Percentiles rank a stretch among this genome's conserved stretches.
Conservation (phyloP, 1,284 basidiomycete species). For the Sporisorium sorghi region DNA sequence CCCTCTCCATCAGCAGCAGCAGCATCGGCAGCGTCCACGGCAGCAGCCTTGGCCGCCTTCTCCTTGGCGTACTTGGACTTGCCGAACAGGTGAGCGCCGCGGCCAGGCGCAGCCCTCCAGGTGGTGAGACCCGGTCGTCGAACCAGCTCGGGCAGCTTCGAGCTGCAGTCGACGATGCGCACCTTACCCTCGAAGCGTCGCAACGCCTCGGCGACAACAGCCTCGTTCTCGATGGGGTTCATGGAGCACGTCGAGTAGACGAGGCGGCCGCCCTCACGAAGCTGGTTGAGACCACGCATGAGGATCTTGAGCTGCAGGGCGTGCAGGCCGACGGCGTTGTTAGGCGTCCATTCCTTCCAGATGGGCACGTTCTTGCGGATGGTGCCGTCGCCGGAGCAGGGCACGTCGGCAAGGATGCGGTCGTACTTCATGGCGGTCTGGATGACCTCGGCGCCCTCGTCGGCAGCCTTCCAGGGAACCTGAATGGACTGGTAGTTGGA, state of each 20-base stretch:
- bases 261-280: constrained; percentile 86
- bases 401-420: constrained; percentile 94
- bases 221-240: constrained; percentile 97
- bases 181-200: constrained; percentile 74
- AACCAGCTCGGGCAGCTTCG: constrained; percentile 78
- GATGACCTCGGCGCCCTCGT: constrained; percentile 38
- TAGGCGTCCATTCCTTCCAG: constrained; percentile 90
- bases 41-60: constrained; percentile 34
- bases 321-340: constrained; percentile 91
- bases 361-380: constrained; percentile 93
- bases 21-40: constrained; percentile 18
- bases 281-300: constrained; percentile 87
- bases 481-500: constrained; percentile 77
- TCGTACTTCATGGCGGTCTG: constrained; percentile 81
- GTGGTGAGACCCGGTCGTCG: constrained; percentile 72
- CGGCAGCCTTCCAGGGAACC: constrained; percentile 57
- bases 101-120: constrained; percentile 66
- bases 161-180: constrained; percentile 82
- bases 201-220: constrained; percentile 83
- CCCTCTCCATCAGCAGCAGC: constrained; percentile 30
- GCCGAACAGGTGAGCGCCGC: constrained; percentile 57
- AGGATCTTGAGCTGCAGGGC: constrained; percentile 93
- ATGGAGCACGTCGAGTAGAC: constrained; percentile 98
- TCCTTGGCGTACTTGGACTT: constrained; percentile 45
- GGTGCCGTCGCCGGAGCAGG: constrained; percentile 97